phyloP scores from a whole-genome alignment of 805 yeast genomes.

The Kluyveromyces wickerhamii region DNA sequence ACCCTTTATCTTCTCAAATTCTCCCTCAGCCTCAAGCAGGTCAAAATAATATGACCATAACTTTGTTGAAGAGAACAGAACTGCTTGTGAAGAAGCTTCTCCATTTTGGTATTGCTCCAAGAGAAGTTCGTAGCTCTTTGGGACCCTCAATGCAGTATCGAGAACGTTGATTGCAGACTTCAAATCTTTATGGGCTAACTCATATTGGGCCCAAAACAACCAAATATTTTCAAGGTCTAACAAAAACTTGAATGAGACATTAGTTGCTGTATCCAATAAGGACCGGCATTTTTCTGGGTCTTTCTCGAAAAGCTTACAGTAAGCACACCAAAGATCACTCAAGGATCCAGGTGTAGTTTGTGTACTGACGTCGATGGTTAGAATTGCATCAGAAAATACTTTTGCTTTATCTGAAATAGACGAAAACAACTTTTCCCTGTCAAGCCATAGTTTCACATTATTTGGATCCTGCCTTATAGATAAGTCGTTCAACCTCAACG shows the following conservation, averaged over 20 bases:
- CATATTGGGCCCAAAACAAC: conserved; percentile 69
- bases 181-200: conserved; percentile 42
- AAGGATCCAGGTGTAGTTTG: conserved; percentile 35
- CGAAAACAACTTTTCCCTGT: conserved; percentile 43
- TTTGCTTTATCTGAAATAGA: conserved; percentile 32
- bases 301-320: conserved; percentile 53
- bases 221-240: conserved; percentile 64
- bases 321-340: conserved; percentile 59
- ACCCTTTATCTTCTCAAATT: conserved; percentile 20
- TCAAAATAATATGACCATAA: conserved; percentile 74
- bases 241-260: conserved; percentile 56
- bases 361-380: conserved; percentile 53
- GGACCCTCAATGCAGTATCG: conserved; percentile 35
- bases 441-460: conserved; percentile 61
- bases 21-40: conserved; percentile 50
- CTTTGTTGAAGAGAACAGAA: conserved; percentile 51
- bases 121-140: conserved; percentile 26
- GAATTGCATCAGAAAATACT: conserved; percentile 59
- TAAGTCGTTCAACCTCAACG: conserved; percentile 57
- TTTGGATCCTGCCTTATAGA: conserved; percentile 53
- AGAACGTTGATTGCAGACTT: conserved; percentile 37
- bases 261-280: conserved; percentile 54
- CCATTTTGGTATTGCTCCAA: conserved; percentile 15
- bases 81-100: conserved; percentile 43
- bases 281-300: conserved; percentile 55